Conservation (phyloP, 2,329 filamentous ascomycete species). For the Fusarium vanettenii region DNA sequence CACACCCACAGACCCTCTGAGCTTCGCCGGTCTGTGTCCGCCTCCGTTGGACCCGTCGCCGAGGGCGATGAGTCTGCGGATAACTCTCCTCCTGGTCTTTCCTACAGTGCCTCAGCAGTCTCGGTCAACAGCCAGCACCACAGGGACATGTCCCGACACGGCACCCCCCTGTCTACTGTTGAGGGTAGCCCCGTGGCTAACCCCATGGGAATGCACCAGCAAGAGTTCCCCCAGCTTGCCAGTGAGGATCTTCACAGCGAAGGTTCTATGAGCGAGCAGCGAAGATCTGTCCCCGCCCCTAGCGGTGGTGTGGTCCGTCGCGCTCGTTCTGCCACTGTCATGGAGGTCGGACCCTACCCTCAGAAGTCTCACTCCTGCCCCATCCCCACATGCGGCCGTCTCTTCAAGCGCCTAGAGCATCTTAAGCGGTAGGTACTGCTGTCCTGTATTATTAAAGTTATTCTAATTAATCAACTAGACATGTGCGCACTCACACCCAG, state of each 20-base stretch:
- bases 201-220: slow-evolving; percentile 76
- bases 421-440: slow-evolving; percentile 85
- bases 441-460: slow-evolving; percentile 47
- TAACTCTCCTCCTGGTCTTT: slow-evolving; percentile 82
- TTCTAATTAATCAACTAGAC: slow-evolving; percentile 66
- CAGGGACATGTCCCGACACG: slow-evolving; percentile 87
- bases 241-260: slow-evolving; percentile 72
- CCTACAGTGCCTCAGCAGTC: slow-evolving; percentile 77
- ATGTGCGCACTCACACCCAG: slow-evolving; percentile 99
- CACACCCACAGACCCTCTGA: slow-evolving; percentile 90
- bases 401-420: slow-evolving; percentile 99
- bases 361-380: slow-evolving; percentile 99
- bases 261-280: slow-evolving; percentile 57
- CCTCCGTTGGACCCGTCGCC: slow-evolving; percentile 82
- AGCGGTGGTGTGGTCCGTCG: slow-evolving; percentile 86
- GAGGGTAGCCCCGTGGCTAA: slow-evolving; percentile 85
- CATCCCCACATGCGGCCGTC: slow-evolving; percentile 95
- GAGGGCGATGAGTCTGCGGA: slow-evolving; percentile 83
- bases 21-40: slow-evolving; percentile 89
- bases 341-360: slow-evolving; percentile 95
- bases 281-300: slow-evolving; percentile 76
- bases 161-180: slow-evolving; percentile 87
- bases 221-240: slow-evolving; percentile 74
- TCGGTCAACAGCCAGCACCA: slow-evolving; percentile 74
- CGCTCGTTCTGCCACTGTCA: slow-evolving; percentile 93